These are phyloP conservation scores for Aechmea fasciata DNA, from an alignment of 176 grass and related monocot genomes.

Conservation along the genomic window DNA sequence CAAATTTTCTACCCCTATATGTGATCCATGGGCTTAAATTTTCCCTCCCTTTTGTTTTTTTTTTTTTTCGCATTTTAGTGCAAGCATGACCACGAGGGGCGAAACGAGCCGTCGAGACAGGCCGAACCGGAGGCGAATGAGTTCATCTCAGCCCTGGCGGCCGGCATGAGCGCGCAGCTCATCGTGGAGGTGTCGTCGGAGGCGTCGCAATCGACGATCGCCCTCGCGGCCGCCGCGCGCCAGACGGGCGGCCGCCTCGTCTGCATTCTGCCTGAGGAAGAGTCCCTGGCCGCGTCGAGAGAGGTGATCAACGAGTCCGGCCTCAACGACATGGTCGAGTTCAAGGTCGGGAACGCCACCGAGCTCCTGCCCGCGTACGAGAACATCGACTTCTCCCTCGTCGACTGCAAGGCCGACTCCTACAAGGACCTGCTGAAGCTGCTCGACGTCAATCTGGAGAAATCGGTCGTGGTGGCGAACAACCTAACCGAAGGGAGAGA, in stretches of 20 bases:
- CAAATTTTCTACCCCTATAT: too few species aligned
- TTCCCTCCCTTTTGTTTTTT: background rate
- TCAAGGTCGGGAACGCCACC: slow-evolving; percentile 26
- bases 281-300: slow-evolving; percentile 13
- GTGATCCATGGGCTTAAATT: background rate
- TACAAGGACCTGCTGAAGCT: slow-evolving; percentile 27
- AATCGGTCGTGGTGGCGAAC: slow-evolving; percentile 33
- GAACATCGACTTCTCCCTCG: slow-evolving; percentile 32
- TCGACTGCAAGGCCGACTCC: slow-evolving; percentile 26
- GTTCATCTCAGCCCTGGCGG: slow-evolving; percentile 38
- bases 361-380: slow-evolving; percentile 38
- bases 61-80: slow-evolving; percentile 6
- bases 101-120: slow-evolving; percentile 10
- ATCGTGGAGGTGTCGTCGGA: slow-evolving; percentile 35
- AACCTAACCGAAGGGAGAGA: slow-evolving; percentile 17
- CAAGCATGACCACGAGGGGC: slow-evolving; percentile 13
- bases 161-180: slow-evolving; percentile 29
- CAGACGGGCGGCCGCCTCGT: slow-evolving; percentile 33
- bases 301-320: slow-evolving; percentile 33
- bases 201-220: slow-evolving; percentile 31
- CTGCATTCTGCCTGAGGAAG: slow-evolving; percentile 31
- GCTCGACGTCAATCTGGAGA: slow-evolving; percentile 25
- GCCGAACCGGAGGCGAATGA: slow-evolving; percentile 24
- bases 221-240: slow-evolving; percentile 29
- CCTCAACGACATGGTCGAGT: slow-evolving; percentile 30